phyloP scores from a whole-genome alignment of 805 yeast genomes.

The Phaffomyces antillensis region DNA sequence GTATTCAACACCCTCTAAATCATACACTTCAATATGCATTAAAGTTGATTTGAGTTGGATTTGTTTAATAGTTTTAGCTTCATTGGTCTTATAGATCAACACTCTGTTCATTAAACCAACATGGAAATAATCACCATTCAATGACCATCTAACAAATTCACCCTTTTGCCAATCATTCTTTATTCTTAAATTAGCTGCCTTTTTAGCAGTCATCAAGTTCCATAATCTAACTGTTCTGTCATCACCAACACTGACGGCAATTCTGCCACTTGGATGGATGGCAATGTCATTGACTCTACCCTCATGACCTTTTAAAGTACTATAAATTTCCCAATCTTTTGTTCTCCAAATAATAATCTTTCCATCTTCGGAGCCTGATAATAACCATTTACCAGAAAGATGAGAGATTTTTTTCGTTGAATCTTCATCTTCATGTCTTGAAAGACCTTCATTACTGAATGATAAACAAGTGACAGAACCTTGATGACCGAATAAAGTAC shows the following conservation, averaged over 20 bases:
- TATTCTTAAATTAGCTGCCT: slow-evolving; percentile 77
- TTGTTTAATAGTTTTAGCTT: slow-evolving; percentile 51
- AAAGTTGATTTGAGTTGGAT: slow-evolving; percentile 47
- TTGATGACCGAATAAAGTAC: slow-evolving; percentile 80
- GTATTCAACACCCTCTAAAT: slow-evolving; percentile 43
- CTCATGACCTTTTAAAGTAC: slow-evolving; percentile 81
- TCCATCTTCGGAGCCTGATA: slow-evolving; percentile 89
- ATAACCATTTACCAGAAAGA: slow-evolving; percentile 74
- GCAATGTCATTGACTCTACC: slow-evolving; percentile 80
- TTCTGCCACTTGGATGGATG: slow-evolving; percentile 83
- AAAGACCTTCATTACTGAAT: slow-evolving; percentile 51
- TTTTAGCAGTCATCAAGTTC: slow-evolving; percentile 95
- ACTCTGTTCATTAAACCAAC: slow-evolving; percentile 68
- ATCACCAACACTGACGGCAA: slow-evolving; percentile 83
- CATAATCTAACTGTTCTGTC: slow-evolving; percentile 83
- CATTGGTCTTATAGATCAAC: slow-evolving; percentile 55
- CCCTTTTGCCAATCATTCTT: slow-evolving; percentile 63
- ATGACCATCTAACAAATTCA: slow-evolving; percentile 61
- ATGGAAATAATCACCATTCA: slow-evolving; percentile 60
- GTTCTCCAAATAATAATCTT: slow-evolving; percentile 88
- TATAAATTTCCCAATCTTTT: slow-evolving; percentile 93
- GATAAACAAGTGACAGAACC: slow-evolving; percentile 78
- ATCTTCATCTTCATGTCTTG: slow-evolving; percentile 12
- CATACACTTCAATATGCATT: slow-evolving; percentile 57
- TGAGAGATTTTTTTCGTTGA: neutral